Evolutionary conservation across 176 grass and related monocot genomes (phyloP), one percentile per base, ranked within the genome.

Genomic region (Alloteropsis semialata): DNA sequence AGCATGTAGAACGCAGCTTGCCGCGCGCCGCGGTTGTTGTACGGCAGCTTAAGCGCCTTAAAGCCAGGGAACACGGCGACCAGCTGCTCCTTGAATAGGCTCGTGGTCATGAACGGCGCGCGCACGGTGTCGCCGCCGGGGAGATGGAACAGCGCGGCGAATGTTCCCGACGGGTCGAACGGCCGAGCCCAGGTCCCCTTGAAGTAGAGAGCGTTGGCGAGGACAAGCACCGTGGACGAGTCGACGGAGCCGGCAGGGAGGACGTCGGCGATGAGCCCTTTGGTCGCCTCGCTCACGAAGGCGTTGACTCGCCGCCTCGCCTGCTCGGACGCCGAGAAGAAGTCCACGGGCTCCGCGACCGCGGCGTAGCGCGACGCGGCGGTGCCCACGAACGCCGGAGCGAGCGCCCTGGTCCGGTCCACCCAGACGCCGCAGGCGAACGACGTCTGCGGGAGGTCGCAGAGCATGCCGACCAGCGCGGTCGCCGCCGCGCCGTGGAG

Each of bases 391-490:
- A 83, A 75, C 81, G 75, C 70, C 44, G n/a, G 43, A 32, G 3
- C 5, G 44, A 84, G 81, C n/a, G 3, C 9, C 16, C 3, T 5
- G 2, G 7, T n/a, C n/a, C 27, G 42, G 84, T 32, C 12, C 2
- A 74, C 76, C 84, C 84, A 86, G 45, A 86, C 68, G 67, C 84
- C 68, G 76, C 76, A 86, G 4, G 84, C 84, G 68, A 80, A 86
- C 24, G 68, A 80, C 84, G 45, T 74, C 34, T 65, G 13, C 34
- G 67, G 29, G 60, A 65, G 29, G 59, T 22, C 19, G 19, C 19
- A 21, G 28, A 79, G 76, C 43, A 3, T 4, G 19, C 2, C 5
- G 18, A 65, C 42, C 48, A 68, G 61, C 76, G 6, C 7, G 3
- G 58, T 24, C 6, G 46, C 5, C 25, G 43, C 57, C 12, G 27